These are phyloP conservation scores for Glycine tomentella DNA, from an alignment of 306 rosid genomes.

Conservation along the genomic window DNA sequence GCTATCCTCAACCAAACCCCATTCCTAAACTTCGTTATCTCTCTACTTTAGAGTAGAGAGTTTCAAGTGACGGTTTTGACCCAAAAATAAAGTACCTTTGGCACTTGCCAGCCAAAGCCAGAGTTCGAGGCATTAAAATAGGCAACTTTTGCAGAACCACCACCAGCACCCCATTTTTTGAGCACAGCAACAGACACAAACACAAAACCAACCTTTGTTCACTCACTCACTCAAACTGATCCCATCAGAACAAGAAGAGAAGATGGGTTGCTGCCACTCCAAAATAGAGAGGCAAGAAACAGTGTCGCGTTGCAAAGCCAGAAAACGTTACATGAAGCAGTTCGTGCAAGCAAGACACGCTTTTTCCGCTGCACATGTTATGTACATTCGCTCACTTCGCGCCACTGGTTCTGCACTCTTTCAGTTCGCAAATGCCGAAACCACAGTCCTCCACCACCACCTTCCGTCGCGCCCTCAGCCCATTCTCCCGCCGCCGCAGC, in stretches of 20 bases:
- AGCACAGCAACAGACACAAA: not conserved
- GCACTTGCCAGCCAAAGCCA: constrained; percentile 28
- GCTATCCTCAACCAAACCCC: not conserved
- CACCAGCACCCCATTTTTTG: not conserved
- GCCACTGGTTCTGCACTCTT: constrained; percentile 80
- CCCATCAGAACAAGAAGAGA: not conserved
- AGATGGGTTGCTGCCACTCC: constrained; percentile 91
- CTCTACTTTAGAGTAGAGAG: not conserved
- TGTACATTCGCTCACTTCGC: constrained; percentile 85
- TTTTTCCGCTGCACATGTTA: constrained; percentile 71
- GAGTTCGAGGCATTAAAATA: constrained; percentile 31
- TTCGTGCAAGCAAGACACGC: constrained; percentile 79
- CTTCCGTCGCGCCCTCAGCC: constrained; percentile 58
- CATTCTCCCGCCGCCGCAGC: constrained; percentile 63
- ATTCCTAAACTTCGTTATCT: constrained; percentile 22
- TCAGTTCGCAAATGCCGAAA: constrained; percentile 81
- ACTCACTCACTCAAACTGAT: not conserved
- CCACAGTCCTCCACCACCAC: constrained; percentile 51
- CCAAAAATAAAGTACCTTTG: constrained; percentile 42
- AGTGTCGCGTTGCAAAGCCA: constrained; percentile 75
- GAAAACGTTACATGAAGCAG: constrained; percentile 87
- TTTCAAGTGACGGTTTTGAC: not conserved
- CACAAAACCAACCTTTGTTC: constrained; percentile 5
- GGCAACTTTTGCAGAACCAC: constrained; percentile 26
- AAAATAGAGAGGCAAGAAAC: constrained; percentile 79